phyloP scores from a whole-genome alignment of 2,329 filamentous ascomycete genomes.

The Colletotrichum tanaceti region DNA sequence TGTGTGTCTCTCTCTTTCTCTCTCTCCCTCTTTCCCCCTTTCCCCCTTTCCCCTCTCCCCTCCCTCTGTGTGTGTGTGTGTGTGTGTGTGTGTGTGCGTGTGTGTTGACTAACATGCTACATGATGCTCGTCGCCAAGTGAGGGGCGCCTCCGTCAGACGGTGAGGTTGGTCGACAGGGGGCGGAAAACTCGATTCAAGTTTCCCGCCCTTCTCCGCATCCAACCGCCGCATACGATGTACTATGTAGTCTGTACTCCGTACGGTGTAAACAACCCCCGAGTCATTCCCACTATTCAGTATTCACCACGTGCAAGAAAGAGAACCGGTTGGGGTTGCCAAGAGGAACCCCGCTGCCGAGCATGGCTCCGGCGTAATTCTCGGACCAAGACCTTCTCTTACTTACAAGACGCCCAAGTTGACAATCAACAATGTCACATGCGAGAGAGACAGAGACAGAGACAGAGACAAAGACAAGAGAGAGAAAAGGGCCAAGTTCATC shows the following conservation, averaged over 20 bases:
- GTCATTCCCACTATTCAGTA: conserved; percentile 17
- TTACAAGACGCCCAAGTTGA: no score
- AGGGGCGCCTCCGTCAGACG: conserved; percentile 25
- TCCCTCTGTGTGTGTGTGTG: no score
- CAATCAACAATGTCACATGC: conserved; percentile 18
- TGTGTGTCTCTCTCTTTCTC: no score
- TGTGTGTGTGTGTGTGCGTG: not conserved
- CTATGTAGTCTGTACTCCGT: no score
- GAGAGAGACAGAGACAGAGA: not conserved
- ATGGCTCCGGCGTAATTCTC: conserved; percentile 29
- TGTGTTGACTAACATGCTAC: conserved; percentile 18
- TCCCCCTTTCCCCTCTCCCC: no score
- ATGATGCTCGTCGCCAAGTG: conserved; percentile 30
- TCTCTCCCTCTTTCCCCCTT: no score
- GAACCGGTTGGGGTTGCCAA: conserved; percentile 19
- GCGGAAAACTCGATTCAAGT: conserved; percentile 32
- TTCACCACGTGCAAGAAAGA: not conserved
- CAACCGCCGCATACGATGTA: conserved; percentile 7
- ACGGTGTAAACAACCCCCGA: conserved; percentile 14
- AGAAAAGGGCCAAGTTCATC: no score
- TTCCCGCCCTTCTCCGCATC: conserved; percentile 35
- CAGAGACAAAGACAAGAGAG: no score
- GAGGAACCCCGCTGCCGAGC: conserved; percentile 6
- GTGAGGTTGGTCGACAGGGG: conserved; percentile 16
- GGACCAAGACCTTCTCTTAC: conserved; percentile 10